A percentile compares a stretch with the other conserved stretches of the same genome.
These are phyloP conservation scores for Aspergillus bertholletiae DNA, from an alignment of 495 filamentous ascomycete genomes.

Conservation along the genomic window DNA sequence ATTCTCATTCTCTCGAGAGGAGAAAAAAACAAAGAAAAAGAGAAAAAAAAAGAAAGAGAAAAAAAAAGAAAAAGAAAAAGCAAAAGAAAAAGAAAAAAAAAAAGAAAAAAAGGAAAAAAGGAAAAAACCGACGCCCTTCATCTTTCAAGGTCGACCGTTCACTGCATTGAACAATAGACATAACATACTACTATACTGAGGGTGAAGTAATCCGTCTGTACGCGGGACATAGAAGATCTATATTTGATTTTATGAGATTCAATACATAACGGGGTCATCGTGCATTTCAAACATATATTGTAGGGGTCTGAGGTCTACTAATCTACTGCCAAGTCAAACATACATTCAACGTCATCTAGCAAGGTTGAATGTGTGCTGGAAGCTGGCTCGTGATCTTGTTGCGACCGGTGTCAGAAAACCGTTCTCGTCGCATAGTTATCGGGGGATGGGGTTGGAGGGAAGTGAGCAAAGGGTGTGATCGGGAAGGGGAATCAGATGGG, in stretches of 20 bases:
- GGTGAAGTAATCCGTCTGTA: no score
- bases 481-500: background rate
- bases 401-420: conserved; percentile 16
- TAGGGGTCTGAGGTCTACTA: conserved; percentile 21
- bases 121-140: no score
- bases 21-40: no score
- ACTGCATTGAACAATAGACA: no score
- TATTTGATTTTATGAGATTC: background rate
- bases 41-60: no score
- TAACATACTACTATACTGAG: no score
- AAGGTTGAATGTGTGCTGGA: conserved; percentile 7
- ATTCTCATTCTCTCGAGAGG: no score
- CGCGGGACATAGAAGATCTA: background rate
- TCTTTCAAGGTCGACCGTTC: no score
- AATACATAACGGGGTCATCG: conserved; percentile 3
- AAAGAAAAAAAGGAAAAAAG: no score
- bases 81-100: no score
- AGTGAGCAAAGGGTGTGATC: background rate
- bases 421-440: conserved; percentile 6
- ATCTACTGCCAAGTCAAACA: conserved; percentile 38
- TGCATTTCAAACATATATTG: conserved; percentile 34
- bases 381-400: conserved; percentile 27
- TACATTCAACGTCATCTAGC: conserved; percentile 22
- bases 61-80: no score
- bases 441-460: conserved; percentile 2